These are phyloP conservation scores for Leptosphaerulina australis DNA, from an alignment of 2,329 filamentous ascomycete species.

Conservation along the genomic window DNA sequence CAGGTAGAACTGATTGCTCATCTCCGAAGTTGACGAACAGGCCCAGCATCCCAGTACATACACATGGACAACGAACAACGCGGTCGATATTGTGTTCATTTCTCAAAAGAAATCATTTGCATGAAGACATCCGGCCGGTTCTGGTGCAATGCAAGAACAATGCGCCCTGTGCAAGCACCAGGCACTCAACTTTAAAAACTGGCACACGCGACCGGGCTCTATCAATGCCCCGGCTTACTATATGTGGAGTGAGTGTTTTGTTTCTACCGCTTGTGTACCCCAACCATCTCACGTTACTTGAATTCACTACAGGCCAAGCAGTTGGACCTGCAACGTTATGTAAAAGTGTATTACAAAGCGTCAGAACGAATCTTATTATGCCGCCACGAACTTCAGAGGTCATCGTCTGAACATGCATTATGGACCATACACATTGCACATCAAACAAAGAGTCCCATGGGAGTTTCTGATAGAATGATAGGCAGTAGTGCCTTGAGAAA, in stretches of 20 bases:
- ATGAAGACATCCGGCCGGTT: not conserved
- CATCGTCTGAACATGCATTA: not conserved
- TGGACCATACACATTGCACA: not conserved
- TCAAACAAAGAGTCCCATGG: no score
- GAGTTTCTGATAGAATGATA: no score
- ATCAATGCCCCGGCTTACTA: not conserved
- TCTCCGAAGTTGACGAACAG: no score
- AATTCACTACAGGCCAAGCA: not conserved
- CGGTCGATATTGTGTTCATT: no score
- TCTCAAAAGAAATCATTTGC: no score
- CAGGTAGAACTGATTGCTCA: no score
- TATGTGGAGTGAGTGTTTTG: not conserved
- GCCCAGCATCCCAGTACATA: no score
- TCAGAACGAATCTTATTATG: not conserved
- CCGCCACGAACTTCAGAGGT: not conserved
- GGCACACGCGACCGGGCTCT: not conserved
- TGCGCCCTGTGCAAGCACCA: not conserved
- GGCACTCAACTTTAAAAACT: not conserved
- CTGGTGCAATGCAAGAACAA: not conserved
- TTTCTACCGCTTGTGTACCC: not conserved
- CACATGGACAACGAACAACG: no score
- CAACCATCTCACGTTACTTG: not conserved
- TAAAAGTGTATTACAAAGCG: conserved; percentile 10
- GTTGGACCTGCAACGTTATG: not conserved
- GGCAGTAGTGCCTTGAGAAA: no score